Evolutionary conservation across 345 rosid genomes (phyloP).

Genomic region (Eucalyptus camaldulensis): DNA sequence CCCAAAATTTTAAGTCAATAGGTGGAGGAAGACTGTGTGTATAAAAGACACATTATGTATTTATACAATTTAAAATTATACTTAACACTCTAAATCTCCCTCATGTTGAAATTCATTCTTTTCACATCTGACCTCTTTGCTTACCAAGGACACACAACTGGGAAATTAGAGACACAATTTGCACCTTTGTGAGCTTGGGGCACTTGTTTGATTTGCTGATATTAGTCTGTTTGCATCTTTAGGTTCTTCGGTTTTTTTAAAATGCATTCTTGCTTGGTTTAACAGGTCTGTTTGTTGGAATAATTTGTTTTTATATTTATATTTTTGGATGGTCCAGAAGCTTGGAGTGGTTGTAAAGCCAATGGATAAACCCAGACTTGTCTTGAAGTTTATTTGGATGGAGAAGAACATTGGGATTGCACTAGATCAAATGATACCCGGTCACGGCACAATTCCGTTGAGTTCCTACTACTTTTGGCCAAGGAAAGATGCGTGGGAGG

Average conservation of each 20-base stretch:
- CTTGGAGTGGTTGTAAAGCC: slow-evolving; percentile 70
- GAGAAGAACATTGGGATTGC: slow-evolving; percentile 72
- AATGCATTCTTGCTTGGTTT: neutral
- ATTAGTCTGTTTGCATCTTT: neutral
- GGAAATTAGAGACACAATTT: neutral
- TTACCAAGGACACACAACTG: neutral
- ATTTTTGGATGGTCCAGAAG: slow-evolving; percentile 19
- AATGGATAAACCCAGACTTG: slow-evolving; percentile 58
- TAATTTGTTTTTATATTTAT: neutral
- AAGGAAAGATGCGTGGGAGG: slow-evolving; percentile 79
- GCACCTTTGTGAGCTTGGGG: neutral
- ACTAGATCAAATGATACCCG: slow-evolving; percentile 60
- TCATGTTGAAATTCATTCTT: neutral
- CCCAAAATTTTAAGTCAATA: neutral
- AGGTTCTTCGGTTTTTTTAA: neutral
- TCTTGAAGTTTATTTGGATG: slow-evolving; percentile 90
- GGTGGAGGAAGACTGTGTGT: neutral
- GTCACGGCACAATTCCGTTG: slow-evolving; percentile 66
- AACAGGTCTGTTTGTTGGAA: neutral
- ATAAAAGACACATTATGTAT: neutral
- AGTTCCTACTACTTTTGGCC: slow-evolving; percentile 93
- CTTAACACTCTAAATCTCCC: neutral
- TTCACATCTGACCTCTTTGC: neutral
- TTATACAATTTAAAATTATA: neutral
- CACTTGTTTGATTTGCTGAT: neutral